A percentile compares a stretch with the other conserved stretches of the same genome.
These are phyloP conservation scores for Solanum neorickii DNA, from an alignment of 257 asterid genomes.

Conservation along the genomic window DNA sequence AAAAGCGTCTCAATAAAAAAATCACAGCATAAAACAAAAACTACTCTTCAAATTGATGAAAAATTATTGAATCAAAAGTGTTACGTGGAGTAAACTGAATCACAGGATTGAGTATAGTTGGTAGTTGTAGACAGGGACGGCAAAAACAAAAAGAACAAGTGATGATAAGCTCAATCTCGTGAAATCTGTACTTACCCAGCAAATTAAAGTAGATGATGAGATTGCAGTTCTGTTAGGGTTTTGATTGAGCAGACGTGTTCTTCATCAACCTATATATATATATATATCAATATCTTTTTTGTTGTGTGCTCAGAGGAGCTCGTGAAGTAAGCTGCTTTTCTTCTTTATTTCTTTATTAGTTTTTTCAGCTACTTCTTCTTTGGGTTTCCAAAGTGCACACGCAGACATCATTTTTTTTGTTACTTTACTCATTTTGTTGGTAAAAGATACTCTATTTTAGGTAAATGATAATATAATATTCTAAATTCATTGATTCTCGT, in stretches of 20 bases:
- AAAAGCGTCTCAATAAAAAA: not conserved
- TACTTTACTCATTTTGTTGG: not conserved
- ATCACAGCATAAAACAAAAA: not conserved
- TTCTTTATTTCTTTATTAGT: not conserved
- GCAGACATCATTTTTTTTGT: not conserved
- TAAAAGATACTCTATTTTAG: not conserved
- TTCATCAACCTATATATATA: slow-evolving; percentile 1
- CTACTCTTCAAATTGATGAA: not conserved
- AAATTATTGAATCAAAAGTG: not conserved
- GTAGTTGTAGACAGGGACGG: slow-evolving; percentile 14
- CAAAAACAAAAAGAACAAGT: slow-evolving; percentile 2
- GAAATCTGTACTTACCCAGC: slow-evolving; percentile 17
- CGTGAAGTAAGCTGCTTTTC: slow-evolving; percentile 39
- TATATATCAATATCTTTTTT: slow-evolving; percentile 9
- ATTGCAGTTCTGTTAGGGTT: not conserved
- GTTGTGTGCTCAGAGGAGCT: slow-evolving; percentile 12
- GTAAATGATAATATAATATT: not conserved
- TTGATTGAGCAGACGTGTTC: not conserved
- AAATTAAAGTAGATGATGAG: slow-evolving; percentile 3
- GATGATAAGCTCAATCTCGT: slow-evolving; percentile 24
- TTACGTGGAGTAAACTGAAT: slow-evolving; percentile 31
- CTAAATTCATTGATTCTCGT: no score
- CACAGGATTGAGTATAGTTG: slow-evolving; percentile 21
- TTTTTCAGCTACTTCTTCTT: slow-evolving; percentile 4
- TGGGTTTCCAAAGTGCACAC: slow-evolving; percentile 7